Evolutionary conservation across 2,329 filamentous ascomycete species (phyloP).

Genomic region (Penicillium italicum): DNA sequence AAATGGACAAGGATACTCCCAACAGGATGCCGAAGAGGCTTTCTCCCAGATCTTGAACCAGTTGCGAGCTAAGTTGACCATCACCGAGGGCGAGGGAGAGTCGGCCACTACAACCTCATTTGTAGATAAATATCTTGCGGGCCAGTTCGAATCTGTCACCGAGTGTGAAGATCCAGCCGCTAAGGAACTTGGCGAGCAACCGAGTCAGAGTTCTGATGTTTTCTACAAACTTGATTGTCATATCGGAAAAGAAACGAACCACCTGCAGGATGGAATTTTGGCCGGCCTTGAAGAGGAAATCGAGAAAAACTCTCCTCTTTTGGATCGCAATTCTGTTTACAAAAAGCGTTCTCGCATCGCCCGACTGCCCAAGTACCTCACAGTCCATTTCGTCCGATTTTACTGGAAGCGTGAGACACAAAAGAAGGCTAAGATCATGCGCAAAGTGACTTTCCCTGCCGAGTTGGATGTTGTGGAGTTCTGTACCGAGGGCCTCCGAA

Average conservation of each 20-base stretch:
- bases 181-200: conserved; percentile 68
- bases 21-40: conserved; percentile 97
- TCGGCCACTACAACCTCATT: conserved; percentile 61
- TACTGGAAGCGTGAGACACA: conserved; percentile 94
- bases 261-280: conserved; percentile 81
- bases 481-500: conserved; percentile 84
- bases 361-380: conserved; percentile 88
- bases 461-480: conserved; percentile 93
- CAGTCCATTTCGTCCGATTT: conserved; percentile 96
- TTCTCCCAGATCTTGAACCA: conserved; percentile 94
- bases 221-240: conserved; percentile 97
- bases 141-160: conserved; percentile 72
- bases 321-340: conserved; percentile 77
- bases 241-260: conserved; percentile 82
- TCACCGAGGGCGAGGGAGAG: conserved; percentile 50
- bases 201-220: conserved; percentile 63
- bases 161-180: conserved; percentile 81
- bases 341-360: conserved; percentile 90
- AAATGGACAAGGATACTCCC: conserved; percentile 80
- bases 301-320: conserved; percentile 77
- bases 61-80: conserved; percentile 71
- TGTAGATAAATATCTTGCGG: conserved; percentile 86
- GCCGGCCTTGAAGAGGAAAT: conserved; percentile 81
- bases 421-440: conserved; percentile 99
- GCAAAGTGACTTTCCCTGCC: conserved; percentile 92